Percentiles rank a stretch among this genome's conserved stretches.
Evolutionary conservation across 805 yeast genomes (phyloP).

Genomic region (Diddensiella santjacobensis): DNA sequence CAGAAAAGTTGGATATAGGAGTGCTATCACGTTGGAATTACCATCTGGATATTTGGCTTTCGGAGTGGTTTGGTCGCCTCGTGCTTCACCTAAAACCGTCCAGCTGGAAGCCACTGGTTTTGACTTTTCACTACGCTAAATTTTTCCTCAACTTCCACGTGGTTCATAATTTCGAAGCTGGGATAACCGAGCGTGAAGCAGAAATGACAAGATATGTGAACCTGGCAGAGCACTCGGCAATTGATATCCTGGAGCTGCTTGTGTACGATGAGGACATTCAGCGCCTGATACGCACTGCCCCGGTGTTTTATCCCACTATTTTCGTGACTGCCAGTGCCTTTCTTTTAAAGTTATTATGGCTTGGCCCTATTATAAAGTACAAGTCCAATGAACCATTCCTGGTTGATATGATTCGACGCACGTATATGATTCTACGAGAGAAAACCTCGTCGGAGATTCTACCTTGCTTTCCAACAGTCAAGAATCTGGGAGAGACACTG

Average conservation of each 20-base stretch:
- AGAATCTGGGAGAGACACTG: constrained; percentile 18
- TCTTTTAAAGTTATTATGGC: constrained; percentile 20
- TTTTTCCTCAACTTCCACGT: constrained; percentile 21
- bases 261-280: constrained; percentile 22
- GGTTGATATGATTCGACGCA: constrained; percentile 7
- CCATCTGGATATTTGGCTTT: constrained; percentile 24
- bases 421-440: constrained; percentile 9
- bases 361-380: constrained; percentile 10
- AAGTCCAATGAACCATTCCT: constrained; percentile 8
- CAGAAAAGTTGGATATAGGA: constrained; percentile 8
- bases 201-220: constrained; percentile 10
- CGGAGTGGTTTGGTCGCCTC: constrained; percentile 23
- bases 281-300: constrained; percentile 21
- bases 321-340: constrained; percentile 25
- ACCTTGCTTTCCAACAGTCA: constrained; percentile 19
- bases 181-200: constrained; percentile 1
- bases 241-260: constrained; percentile 21
- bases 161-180: constrained; percentile 8
- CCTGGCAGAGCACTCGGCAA: constrained; percentile 24
- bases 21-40: constrained; percentile 21
- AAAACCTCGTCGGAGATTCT: constrained; percentile 11
- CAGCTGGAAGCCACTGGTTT: constrained; percentile 23
- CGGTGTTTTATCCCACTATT: constrained; percentile 25
- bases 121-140: constrained; percentile 25
- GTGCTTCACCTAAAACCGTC: constrained; percentile 21